A percentile compares a stretch with the other conserved stretches of the same genome.
Evolutionary conservation across 257 asterid species (phyloP).

Genomic region (Nicotiana paniculata): DNA sequence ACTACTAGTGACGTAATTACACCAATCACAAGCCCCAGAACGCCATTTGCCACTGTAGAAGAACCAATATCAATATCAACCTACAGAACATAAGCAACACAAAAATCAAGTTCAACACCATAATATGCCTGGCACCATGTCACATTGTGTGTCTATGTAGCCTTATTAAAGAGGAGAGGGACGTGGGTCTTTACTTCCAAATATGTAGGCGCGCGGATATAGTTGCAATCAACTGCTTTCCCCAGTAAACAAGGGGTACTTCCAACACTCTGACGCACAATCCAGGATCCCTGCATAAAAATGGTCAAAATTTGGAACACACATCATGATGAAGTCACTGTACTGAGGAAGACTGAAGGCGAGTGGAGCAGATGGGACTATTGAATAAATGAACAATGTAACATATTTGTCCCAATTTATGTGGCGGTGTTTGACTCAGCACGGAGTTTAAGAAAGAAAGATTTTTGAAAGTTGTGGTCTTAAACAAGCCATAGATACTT

Average conservation of each 20-base stretch:
- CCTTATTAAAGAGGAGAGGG: neutral
- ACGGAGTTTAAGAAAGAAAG: too few species aligned
- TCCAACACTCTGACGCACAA: conserved; percentile 99
- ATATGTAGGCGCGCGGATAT: conserved; percentile 68
- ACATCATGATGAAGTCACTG: neutral
- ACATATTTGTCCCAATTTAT: neutral
- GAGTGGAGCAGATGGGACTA: neutral
- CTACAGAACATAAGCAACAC: conserved; percentile 30
- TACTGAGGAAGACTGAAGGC: neutral
- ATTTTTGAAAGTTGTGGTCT: too few species aligned
- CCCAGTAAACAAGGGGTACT: conserved; percentile 95
- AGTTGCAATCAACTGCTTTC: conserved; percentile 94
- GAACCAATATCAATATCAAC: conserved; percentile 91
- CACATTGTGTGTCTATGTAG: neutral
- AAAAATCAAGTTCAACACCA: neutral
- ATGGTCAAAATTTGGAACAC: neutral
- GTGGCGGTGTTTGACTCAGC: too few species aligned
- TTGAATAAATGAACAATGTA: neutral
- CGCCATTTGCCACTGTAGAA: conserved; percentile 93
- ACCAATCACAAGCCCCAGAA: conserved; percentile 88
- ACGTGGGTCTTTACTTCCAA: conserved; percentile 52
- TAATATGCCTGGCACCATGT: neutral
- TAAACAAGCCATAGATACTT: too few species aligned
- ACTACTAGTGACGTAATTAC: conserved; percentile 81
- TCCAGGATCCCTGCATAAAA: conserved; percentile 83